Evolutionary conservation across 305 asterid species (phyloP), one percentile per base, ranked within the genome.

Genomic region (Salvia sclarea): DNA sequence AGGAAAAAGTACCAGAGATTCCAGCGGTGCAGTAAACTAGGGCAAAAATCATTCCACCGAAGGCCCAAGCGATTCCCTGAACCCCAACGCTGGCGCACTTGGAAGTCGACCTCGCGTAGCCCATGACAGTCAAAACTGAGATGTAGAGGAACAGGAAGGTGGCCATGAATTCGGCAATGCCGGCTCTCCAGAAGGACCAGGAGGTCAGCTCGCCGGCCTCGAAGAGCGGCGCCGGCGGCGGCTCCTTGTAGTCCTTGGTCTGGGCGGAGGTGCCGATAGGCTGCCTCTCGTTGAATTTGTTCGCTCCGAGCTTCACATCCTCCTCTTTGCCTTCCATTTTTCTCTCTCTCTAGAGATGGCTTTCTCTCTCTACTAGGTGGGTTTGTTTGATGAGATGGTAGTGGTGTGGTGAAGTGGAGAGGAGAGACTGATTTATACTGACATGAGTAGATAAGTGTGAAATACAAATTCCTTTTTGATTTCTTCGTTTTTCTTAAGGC

Each of bases 11-110:
- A 87, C 91, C 89, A 69, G 95, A 85, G 56, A 87, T 79, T 7
- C 95, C 95, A 69, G 95, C 91, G 18, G 91, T 87, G 84, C 89
- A 87, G 82, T 87, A 87, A 37, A 87, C 95, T 11, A 87, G 95
- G 68, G 92, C 88, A 43, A 88, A 88, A 55, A 88, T 88, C 95
- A 88, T 88, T 38, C 95, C 95, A 14, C 95, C 95, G 59, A 88
- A 88, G 17, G 95, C 85, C 95, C 95, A 88, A 48, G 92, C 95
- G 49, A 88, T 85, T 30, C 95, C 95, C 64, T 88, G 95, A 60
- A 85, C 69, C 28, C 95, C 95, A 54, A 88, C 95, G 48, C 87
- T 76, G 16, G 79, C 66, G 41, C 94, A 87, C 78, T 85, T 87
- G 75, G 69, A 78, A 1, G 14, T 37, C 21, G 95, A 58, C 70